Evolutionary conservation across 1,284 basidiomycete species (phyloP).

Genomic region (Malassezia caprae): DNA sequence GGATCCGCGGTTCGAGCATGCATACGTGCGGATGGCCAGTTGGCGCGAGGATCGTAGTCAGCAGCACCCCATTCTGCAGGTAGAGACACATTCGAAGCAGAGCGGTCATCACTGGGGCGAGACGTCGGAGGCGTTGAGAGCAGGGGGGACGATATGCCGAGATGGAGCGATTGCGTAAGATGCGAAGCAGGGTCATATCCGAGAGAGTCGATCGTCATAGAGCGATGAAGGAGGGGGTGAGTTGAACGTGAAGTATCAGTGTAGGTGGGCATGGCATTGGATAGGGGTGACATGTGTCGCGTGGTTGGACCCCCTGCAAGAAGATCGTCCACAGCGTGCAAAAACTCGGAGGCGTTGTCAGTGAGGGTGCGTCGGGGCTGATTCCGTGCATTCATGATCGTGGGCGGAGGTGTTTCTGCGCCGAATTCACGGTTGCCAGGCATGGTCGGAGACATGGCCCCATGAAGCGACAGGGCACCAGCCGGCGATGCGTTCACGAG

Average conservation of each 20-base stretch:
- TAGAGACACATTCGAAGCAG: background rate
- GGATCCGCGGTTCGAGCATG: background rate
- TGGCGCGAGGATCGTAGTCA: background rate
- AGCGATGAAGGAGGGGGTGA: background rate
- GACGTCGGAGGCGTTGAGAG: background rate
- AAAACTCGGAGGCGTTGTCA: constrained; percentile 10
- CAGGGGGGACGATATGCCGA: background rate
- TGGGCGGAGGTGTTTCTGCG: background rate
- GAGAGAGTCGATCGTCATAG: constrained; percentile 8
- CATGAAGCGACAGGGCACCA: background rate
- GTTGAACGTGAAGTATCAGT: background rate
- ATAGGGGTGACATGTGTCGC: background rate
- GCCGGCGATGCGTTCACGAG: background rate
- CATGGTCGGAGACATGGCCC: background rate
- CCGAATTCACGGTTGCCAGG: background rate
- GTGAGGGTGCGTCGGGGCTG: constrained; percentile 14
- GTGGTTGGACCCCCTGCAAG: background rate
- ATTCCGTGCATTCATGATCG: background rate
- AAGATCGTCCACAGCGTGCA: constrained; percentile 10
- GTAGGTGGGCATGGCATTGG: background rate
- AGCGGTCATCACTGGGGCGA: background rate
- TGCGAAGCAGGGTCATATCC: background rate
- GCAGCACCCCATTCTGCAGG: background rate
- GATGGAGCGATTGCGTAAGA: background rate
- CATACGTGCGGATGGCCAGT: background rate